Percentiles rank a stretch among this genome's conserved stretches.
phyloP scores from a whole-genome alignment of 805 yeast genomes.

The Kuraishia molischiana region DNA sequence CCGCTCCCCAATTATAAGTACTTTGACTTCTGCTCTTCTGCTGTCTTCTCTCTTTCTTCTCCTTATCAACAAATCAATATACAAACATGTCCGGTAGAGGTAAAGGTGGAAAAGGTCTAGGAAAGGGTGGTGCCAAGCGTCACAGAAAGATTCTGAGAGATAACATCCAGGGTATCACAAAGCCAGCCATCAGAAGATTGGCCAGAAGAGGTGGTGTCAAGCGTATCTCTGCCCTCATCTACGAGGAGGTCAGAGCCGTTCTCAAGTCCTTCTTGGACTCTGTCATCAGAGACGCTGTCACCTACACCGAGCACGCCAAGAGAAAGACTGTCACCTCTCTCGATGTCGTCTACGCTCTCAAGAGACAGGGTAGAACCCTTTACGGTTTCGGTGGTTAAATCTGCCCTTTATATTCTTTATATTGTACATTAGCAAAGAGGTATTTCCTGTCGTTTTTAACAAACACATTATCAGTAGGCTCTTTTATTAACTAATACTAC shows the following conservation, averaged over 20 bases:
- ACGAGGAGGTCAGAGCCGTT: slow-evolving; percentile 98
- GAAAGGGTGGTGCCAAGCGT: slow-evolving; percentile 99
- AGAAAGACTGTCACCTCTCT: slow-evolving; percentile 99
- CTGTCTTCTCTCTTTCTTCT: slow-evolving; percentile 4
- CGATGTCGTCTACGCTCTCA: slow-evolving; percentile 97
- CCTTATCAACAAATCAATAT: slow-evolving; percentile 14
- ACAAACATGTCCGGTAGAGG: slow-evolving; percentile 94
- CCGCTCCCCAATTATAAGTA: too few species aligned
- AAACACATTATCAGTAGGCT: too few species aligned
- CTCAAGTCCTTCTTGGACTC: slow-evolving; percentile 92
- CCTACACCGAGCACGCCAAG: slow-evolving; percentile 99
- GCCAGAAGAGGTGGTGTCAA: slow-evolving; percentile 99
- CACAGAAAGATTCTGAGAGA: slow-evolving; percentile 99
- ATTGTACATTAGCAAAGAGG: background rate
- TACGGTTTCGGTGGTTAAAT: slow-evolving; percentile 99
- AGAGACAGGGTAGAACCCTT: slow-evolving; percentile 99
- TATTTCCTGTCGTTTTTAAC: background rate
- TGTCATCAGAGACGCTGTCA: slow-evolving; percentile 98
- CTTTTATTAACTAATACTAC: too few species aligned
- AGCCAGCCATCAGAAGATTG: slow-evolving; percentile 99
- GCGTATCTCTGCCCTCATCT: slow-evolving; percentile 98
- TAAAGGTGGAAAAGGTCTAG: slow-evolving; percentile 99
- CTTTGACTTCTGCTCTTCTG: background rate
- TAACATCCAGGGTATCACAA: slow-evolving; percentile 99
- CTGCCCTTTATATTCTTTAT: too few species aligned